These are phyloP conservation scores for Aspergillus uvarum DNA, from an alignment of 2,329 filamentous ascomycete genomes.

Conservation along the genomic window DNA sequence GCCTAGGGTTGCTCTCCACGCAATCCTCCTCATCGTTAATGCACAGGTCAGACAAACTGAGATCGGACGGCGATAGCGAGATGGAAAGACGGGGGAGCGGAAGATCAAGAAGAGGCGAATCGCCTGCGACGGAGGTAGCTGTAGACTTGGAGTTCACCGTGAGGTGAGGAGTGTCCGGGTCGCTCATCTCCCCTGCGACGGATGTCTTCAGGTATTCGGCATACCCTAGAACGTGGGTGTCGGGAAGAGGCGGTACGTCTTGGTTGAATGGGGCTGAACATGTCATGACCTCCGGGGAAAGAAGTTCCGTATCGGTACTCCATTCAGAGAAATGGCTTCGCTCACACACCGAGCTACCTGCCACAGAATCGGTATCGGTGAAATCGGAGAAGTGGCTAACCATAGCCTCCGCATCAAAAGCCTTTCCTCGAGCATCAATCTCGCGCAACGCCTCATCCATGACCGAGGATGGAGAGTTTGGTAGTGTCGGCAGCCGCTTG, in stretches of 20 bases:
- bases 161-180: slow-evolving; percentile 41
- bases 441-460: slow-evolving; percentile 42
- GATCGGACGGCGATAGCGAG: slow-evolving; percentile 27
- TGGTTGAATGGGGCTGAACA: slow-evolving; percentile 37
- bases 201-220: slow-evolving; percentile 25
- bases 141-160: slow-evolving; percentile 32
- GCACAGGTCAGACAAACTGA: slow-evolving; percentile 33
- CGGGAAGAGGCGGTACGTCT: slow-evolving; percentile 19
- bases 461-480: slow-evolving; percentile 48
- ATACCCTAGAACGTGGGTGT: slow-evolving; percentile 20
- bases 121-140: slow-evolving; percentile 29
- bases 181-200: slow-evolving; percentile 26
- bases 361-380: slow-evolving; percentile 34
- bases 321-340: slow-evolving; percentile 43
- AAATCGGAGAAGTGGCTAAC: slow-evolving; percentile 47
- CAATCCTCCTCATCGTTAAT: slow-evolving; percentile 35
- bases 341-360: slow-evolving; percentile 30
- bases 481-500: slow-evolving; percentile 47
- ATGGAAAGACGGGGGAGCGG: slow-evolving; percentile 27
- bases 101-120: slow-evolving; percentile 28
- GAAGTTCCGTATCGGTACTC: slow-evolving; percentile 39
- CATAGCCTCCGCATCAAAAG: slow-evolving; percentile 33
- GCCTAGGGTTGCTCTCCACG: slow-evolving; percentile 38
- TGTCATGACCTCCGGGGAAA: slow-evolving; percentile 38
- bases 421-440: slow-evolving; percentile 34